Conservation (phyloP, 1,284 basidiomycete species). For the Rhizopogon hawkerae region DNA sequence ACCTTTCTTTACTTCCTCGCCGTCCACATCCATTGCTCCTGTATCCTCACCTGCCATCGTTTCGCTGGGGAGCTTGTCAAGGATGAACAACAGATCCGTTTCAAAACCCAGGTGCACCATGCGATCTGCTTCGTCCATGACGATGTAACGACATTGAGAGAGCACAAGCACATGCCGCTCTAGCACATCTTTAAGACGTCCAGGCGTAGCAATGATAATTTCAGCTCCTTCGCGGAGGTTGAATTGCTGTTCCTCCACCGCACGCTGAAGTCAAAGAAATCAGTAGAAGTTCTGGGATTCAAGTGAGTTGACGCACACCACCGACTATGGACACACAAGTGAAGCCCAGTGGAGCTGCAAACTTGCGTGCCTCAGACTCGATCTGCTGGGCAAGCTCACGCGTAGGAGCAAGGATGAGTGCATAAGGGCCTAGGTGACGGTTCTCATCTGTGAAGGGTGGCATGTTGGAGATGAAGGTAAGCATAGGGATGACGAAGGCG, state of each 20-base stretch:
- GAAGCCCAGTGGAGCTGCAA: slow-evolving; percentile 81
- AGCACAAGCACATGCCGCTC: slow-evolving; percentile 94
- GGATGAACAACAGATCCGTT: slow-evolving; percentile 86
- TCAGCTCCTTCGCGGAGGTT: slow-evolving; percentile 93
- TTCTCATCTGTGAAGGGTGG: slow-evolving; percentile 86
- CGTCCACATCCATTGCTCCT: slow-evolving; percentile 57
- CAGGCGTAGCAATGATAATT: slow-evolving; percentile 97
- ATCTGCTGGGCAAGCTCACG: slow-evolving; percentile 98
- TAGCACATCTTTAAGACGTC: slow-evolving; percentile 94
- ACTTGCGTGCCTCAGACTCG: slow-evolving; percentile 86
- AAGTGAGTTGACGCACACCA: slow-evolving; percentile 52
- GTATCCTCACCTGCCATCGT: slow-evolving; percentile 78
- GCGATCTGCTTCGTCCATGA: slow-evolving; percentile 99
- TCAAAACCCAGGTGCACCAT: slow-evolving; percentile 99
- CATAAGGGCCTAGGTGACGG: slow-evolving; percentile 87
- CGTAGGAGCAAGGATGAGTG: slow-evolving; percentile 91
- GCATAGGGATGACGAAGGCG: slow-evolving; percentile 98
- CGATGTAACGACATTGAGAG: slow-evolving; percentile 93
- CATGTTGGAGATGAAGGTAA: slow-evolving; percentile 84
- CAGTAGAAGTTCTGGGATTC: neutral
- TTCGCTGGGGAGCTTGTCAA: slow-evolving; percentile 84
- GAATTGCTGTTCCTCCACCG: slow-evolving; percentile 95
- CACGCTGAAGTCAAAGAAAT: slow-evolving; percentile 40
- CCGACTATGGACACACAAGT: slow-evolving; percentile 96
- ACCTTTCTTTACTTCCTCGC: slow-evolving; percentile 43